Evolutionary conservation across 2,329 filamentous ascomycete species (phyloP).

Genomic region (Dothidotthia symphoricarpi): DNA sequence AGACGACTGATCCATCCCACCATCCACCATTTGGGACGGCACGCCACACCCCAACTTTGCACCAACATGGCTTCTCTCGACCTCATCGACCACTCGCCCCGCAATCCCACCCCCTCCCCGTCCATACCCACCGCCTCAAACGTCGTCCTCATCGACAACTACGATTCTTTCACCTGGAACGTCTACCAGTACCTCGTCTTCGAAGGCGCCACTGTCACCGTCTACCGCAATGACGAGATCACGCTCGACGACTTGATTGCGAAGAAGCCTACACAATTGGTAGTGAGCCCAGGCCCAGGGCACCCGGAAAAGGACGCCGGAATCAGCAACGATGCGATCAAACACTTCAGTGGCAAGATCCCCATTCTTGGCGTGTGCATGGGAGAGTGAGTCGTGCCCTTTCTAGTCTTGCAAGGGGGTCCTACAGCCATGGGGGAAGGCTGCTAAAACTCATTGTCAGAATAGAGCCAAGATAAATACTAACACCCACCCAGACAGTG

Average conservation of each 20-base stretch:
- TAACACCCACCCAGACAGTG: conserved; percentile 65
- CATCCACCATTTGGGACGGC: too few relatives aligned
- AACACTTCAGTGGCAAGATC: conserved; percentile 89
- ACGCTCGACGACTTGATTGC: conserved; percentile 78
- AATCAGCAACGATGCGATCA: conserved; percentile 87
- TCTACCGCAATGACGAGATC: conserved; percentile 90
- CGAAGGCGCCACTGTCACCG: conserved; percentile 88
- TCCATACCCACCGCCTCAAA: conserved; percentile 80
- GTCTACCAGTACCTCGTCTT: conserved; percentile 97
- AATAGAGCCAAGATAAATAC: background rate
- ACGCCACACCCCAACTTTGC: background rate
- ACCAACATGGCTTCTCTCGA: conserved; percentile 46
- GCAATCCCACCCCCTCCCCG: conserved; percentile 72
- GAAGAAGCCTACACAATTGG: conserved; percentile 85
- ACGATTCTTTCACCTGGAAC: conserved; percentile 99
- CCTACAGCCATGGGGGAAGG: too few relatives aligned
- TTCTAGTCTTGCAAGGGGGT: background rate
- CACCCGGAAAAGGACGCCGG: conserved; percentile 91
- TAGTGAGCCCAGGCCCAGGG: conserved; percentile 91
- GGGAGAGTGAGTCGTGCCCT: conserved; percentile 68
- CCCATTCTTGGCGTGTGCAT: conserved; percentile 98
- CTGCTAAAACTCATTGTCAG: too few relatives aligned
- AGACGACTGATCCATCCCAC: too few relatives aligned
- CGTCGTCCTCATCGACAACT: conserved; percentile 95
- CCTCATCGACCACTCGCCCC: conserved; percentile 79